Percentiles rank a stretch among this genome's conserved stretches.
These are phyloP conservation scores for Xylaria digitata DNA, from an alignment of 2,329 filamentous ascomycete genomes.

Conservation along the genomic window DNA sequence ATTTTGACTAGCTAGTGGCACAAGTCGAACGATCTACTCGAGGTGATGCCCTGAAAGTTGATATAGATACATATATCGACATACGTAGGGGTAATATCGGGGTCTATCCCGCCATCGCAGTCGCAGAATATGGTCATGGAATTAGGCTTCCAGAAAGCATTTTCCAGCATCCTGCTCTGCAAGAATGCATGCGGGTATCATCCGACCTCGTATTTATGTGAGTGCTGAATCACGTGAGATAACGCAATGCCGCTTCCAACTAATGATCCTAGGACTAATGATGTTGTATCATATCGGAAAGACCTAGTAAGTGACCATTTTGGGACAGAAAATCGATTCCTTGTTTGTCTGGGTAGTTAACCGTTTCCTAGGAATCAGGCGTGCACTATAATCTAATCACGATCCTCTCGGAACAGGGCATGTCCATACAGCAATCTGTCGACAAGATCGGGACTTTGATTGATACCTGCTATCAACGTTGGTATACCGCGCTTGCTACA, in stretches of 20 bases:
- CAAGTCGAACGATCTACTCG: conserved; percentile 24
- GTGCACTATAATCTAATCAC: conserved; percentile 35
- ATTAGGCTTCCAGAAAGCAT: conserved; percentile 25
- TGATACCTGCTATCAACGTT: conserved; percentile 33
- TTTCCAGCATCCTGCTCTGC: conserved; percentile 26
- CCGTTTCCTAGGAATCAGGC: conserved; percentile 24
- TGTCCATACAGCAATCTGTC: conserved; percentile 32
- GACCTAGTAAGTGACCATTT: neutral
- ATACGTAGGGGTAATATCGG: conserved; percentile 34
- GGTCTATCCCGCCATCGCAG: conserved; percentile 25
- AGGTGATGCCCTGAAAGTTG: conserved; percentile 24
- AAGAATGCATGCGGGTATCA: conserved; percentile 35
- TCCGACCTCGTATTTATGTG: conserved; percentile 33
- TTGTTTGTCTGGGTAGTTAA: neutral
- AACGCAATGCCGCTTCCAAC: neutral
- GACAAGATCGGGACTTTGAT: conserved; percentile 33
- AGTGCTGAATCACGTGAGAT: neutral
- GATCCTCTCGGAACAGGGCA: conserved; percentile 21
- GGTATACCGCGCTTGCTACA: conserved; percentile 36
- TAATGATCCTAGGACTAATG: neutral
- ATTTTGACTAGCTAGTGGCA: conserved; percentile 32
- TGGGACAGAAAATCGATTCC: no score
- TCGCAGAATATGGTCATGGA: conserved; percentile 25
- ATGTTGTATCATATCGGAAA: conserved; percentile 4
- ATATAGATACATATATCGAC: conserved; percentile 31